Conservation (phyloP, 2,329 filamentous ascomycete species). For the Talaromyces sp. region DNA sequence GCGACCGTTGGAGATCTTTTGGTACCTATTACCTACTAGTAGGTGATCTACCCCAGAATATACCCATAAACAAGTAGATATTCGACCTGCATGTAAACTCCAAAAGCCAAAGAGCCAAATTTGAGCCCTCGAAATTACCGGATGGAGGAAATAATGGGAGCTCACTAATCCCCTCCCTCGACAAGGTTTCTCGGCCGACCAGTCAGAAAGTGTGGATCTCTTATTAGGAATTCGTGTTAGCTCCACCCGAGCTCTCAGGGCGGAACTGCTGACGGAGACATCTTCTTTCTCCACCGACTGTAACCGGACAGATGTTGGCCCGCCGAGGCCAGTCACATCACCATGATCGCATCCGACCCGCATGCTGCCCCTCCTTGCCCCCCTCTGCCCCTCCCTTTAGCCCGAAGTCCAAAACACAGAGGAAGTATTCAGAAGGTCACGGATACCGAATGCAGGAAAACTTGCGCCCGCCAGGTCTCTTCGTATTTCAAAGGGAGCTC, state of each 20-base stretch:
- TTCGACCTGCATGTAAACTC: no score
- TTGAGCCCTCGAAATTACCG: no score
- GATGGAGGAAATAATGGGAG: no score
- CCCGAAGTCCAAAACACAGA: neutral
- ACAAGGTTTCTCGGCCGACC: conserved; percentile 4
- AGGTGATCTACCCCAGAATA: no score
- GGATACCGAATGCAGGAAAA: no score
- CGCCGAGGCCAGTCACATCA: conserved; percentile 18
- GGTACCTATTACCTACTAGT: no score
- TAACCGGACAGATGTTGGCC: conserved; percentile 22
- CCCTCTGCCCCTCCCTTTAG: conserved; percentile 5
- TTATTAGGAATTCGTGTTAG: conserved; percentile 4
- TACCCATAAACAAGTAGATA: no score
- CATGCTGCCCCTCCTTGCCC: conserved; percentile 5
- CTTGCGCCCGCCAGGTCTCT: neutral
- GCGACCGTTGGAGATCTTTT: no score
- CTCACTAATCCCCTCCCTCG: neutral
- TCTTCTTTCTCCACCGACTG: conserved; percentile 7
- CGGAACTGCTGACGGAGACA: neutral
- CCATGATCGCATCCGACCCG: conserved; percentile 21
- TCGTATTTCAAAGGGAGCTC: no score
- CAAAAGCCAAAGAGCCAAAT: no score
- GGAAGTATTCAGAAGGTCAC: no score
- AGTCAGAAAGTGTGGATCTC: neutral
- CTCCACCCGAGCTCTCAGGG: conserved; percentile 4